These are phyloP conservation scores for Suhomyces panamericanus DNA, from an alignment of 1,139 yeast species.

Conservation along the genomic window DNA sequence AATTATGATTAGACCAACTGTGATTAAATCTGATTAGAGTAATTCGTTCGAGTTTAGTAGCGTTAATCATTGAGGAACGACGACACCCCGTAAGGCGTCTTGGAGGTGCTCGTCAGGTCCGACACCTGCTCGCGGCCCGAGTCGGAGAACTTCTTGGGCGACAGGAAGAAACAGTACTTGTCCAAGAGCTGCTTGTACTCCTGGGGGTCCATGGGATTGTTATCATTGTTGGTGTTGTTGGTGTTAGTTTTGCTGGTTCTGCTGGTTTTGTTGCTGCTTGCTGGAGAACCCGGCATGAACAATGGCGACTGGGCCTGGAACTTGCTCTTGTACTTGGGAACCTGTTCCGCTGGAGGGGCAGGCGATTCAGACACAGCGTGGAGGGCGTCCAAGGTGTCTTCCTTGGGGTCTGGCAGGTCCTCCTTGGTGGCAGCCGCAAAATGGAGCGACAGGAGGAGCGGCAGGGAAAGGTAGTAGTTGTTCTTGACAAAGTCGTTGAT, in stretches of 20 bases:
- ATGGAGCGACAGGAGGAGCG: constrained; percentile 30
- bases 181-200: constrained; percentile 69
- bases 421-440: constrained; percentile 3
- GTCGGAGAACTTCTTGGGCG: constrained; percentile 9
- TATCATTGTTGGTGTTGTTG: neutral
- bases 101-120: neutral
- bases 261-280: no score
- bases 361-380: constrained; percentile 5
- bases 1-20: no score
- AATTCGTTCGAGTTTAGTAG: no score
- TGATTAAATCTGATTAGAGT: no score
- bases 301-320: constrained; percentile 2
- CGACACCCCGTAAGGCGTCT: constrained; percentile 26
- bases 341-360: neutral
- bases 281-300: neutral
- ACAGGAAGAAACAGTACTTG: constrained; percentile 64
- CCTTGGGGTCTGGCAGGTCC: neutral
- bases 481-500: constrained; percentile 37
- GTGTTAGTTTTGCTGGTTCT: neutral
- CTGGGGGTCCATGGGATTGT: constrained; percentile 46
- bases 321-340: constrained; percentile 10
- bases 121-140: neutral
- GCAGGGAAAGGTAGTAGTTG: constrained; percentile 42
- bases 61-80: constrained; percentile 23
- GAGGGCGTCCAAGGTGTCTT: neutral